These are phyloP conservation scores for Haberlea rhodopensis DNA, from an alignment of 257 asterid species.

Conservation along the genomic window DNA sequence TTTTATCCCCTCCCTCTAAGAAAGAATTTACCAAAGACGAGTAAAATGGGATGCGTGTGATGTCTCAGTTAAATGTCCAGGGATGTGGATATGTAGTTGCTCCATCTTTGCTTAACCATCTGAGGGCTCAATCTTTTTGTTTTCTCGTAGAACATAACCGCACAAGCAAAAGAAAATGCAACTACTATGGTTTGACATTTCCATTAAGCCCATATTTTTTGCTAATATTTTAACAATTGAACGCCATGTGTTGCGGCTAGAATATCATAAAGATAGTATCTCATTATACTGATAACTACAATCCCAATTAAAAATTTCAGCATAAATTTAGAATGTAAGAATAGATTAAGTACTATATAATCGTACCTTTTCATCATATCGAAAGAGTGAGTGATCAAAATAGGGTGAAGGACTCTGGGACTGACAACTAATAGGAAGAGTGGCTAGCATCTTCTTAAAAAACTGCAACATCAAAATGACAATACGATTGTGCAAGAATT, in stretches of 20 bases:
- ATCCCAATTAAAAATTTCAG: neutral
- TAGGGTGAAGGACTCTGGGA: slow-evolving; percentile 98
- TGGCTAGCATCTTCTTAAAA: slow-evolving; percentile 76
- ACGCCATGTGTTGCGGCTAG: neutral
- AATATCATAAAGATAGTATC: neutral
- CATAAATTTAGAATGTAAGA: slow-evolving; percentile 13
- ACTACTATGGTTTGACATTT: too few relatives aligned
- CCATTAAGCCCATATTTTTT: neutral
- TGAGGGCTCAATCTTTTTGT: too few relatives aligned
- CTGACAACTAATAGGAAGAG: slow-evolving; percentile 79
- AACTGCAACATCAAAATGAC: slow-evolving; percentile 52
- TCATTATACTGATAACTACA: neutral
- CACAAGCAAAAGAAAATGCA: too few relatives aligned
- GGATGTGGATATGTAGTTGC: too few relatives aligned
- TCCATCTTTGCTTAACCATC: too few relatives aligned
- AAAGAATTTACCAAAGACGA: too few relatives aligned
- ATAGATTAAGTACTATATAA: slow-evolving; percentile 17
- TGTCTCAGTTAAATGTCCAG: too few relatives aligned
- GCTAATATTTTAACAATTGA: too few relatives aligned
- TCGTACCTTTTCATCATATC: slow-evolving; percentile 90
- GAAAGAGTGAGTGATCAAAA: slow-evolving; percentile 88
- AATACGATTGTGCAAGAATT: neutral
- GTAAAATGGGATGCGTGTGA: too few relatives aligned
- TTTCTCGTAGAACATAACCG: too few relatives aligned
- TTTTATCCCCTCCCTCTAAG: too few relatives aligned